phyloP scores from a whole-genome alignment of 202 grass and related monocot genomes.

The Cymbopogon flexuosus region DNA sequence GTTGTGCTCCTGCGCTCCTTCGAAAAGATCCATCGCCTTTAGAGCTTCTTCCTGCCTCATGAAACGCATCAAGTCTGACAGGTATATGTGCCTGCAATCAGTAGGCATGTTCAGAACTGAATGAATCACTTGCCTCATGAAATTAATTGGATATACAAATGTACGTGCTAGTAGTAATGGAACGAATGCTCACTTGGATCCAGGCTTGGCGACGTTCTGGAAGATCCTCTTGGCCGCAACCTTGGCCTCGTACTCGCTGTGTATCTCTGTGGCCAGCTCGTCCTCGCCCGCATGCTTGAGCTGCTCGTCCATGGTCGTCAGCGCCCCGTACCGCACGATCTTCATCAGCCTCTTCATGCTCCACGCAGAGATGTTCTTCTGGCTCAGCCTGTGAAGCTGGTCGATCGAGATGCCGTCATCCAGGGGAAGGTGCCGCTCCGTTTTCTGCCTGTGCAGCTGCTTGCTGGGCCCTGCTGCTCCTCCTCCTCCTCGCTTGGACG shows the following conservation, averaged over 20 bases:
- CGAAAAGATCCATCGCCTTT: constrained; percentile 77
- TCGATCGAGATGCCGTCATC: constrained; percentile 66
- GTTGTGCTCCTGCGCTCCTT: constrained; percentile 71
- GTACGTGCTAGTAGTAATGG: background rate
- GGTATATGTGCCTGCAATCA: constrained; percentile 70
- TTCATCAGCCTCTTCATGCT: constrained; percentile 93
- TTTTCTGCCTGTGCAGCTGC: constrained; percentile 49
- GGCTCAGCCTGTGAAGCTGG: constrained; percentile 77
- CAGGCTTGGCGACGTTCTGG: constrained; percentile 62
- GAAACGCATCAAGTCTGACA: constrained; percentile 77
- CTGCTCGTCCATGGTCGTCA: constrained; percentile 85
- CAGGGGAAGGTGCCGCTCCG: constrained; percentile 6
- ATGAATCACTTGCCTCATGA: too few species aligned
- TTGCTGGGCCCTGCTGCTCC: constrained; percentile 30
- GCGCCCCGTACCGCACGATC: constrained; percentile 69
- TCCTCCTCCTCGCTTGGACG: constrained; percentile 16
- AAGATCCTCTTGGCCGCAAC: constrained; percentile 82
- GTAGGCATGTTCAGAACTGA: background rate
- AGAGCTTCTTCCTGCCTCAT: constrained; percentile 78
- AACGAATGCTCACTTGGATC: constrained; percentile 47
- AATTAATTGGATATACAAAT: background rate
- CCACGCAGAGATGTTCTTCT: constrained; percentile 88
- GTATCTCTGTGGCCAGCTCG: constrained; percentile 64
- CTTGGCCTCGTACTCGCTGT: constrained; percentile 85
- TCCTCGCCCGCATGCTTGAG: constrained; percentile 52